phyloP scores from a whole-genome alignment of 2,329 filamentous ascomycete genomes.

The Fusarium foetens region DNA sequence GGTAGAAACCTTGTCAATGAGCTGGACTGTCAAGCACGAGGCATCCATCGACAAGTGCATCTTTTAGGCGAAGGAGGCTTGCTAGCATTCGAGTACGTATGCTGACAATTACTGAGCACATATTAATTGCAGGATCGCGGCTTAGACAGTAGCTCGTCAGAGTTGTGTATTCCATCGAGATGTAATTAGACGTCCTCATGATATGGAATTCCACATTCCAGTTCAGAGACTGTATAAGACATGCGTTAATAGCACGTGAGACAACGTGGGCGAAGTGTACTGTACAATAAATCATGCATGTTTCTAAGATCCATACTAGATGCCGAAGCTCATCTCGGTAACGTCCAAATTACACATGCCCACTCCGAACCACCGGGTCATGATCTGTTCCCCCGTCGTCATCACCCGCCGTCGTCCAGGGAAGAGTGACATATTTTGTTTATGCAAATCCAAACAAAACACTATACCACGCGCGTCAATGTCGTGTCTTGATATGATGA shows the following conservation, averaged over 20 bases:
- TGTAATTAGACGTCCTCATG: background rate
- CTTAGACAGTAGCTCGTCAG: constrained; percentile 10
- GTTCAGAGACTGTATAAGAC: background rate
- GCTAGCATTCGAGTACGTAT: constrained; percentile 7
- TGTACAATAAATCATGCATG: constrained; percentile 22
- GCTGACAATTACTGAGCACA: constrained; percentile 6
- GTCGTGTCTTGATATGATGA: constrained; percentile 1
- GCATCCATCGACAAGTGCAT: constrained; percentile 20
- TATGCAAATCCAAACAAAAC: constrained; percentile 25
- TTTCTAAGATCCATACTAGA: constrained; percentile 12
- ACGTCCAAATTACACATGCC: constrained; percentile 22
- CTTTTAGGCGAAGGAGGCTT: constrained; percentile 18
- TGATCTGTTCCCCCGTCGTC: constrained; percentile 24
- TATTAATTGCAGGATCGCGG: constrained; percentile 17
- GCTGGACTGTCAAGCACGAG: constrained; percentile 14
- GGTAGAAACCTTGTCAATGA: constrained; percentile 19
- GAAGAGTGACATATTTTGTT: constrained; percentile 18
- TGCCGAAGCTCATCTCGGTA: constrained; percentile 39
- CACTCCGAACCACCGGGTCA: constrained; percentile 30
- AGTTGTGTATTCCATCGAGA: background rate
- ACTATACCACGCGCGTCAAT: constrained; percentile 6
- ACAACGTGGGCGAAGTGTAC: constrained; percentile 1
- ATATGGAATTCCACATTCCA: constrained; percentile 24
- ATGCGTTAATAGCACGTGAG: constrained; percentile 14
- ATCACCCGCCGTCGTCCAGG: constrained; percentile 27